Conservation (phyloP, 2,329 filamentous ascomycete genomes). For the Xylogone sp. region DNA sequence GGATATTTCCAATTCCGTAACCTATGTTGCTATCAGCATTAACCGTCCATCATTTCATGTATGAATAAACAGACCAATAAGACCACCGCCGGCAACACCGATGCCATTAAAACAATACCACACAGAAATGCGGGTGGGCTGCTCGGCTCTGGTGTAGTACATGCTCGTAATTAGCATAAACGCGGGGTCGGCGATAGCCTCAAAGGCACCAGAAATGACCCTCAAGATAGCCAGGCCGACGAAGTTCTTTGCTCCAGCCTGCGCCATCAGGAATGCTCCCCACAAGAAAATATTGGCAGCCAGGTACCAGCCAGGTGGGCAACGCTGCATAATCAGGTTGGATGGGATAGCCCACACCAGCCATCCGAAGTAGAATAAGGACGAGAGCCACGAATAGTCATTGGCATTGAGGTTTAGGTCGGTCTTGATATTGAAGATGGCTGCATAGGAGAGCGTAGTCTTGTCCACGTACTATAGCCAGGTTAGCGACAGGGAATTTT, state of each 20-base stretch:
- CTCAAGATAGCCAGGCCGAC: conserved; percentile 45
- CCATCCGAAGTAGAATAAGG: conserved; percentile 23
- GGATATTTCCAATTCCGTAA: conserved; percentile 58
- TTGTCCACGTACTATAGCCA: conserved; percentile 20
- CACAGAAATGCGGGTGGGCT: conserved; percentile 54
- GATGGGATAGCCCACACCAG: conserved; percentile 39
- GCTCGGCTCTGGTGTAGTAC: conserved; percentile 61
- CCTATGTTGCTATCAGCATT: conserved; percentile 37
- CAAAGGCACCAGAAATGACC: conserved; percentile 49
- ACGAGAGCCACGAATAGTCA: conserved; percentile 49
- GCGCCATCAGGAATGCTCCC: conserved; percentile 47
- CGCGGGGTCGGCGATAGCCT: conserved; percentile 42
- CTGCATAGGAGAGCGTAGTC: conserved; percentile 50
- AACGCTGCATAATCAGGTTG: conserved; percentile 47
- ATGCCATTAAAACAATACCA: conserved; percentile 58
- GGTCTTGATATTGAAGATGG: conserved; percentile 53
- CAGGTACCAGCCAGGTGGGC: conserved; percentile 50
- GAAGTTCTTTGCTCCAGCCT: conserved; percentile 48
- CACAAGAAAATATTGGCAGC: conserved; percentile 48
- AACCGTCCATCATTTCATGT: no score
- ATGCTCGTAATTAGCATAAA: conserved; percentile 64
- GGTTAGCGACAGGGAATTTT: no score
- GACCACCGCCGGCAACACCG: conserved; percentile 54
- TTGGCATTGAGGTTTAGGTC: conserved; percentile 47
- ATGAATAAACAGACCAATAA: conserved; percentile 17